Conservation (phyloP, 2,329 filamentous ascomycete genomes). For the Cladophialophora chaetospira region DNA sequence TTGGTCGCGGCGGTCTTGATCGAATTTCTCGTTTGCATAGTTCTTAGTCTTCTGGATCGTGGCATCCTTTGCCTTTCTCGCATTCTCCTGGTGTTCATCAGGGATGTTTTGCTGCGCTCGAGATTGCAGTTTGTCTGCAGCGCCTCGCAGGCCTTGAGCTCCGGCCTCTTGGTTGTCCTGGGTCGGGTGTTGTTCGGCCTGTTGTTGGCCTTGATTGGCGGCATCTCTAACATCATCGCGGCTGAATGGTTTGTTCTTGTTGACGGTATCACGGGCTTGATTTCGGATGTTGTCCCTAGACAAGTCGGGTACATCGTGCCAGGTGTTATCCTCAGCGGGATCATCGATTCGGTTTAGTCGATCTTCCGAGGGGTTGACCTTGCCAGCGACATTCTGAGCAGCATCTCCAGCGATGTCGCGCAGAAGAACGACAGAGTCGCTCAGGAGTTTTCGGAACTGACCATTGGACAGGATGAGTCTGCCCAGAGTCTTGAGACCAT, state of each 20-base stretch:
- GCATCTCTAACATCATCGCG: constrained; percentile 64
- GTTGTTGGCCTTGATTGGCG: constrained; percentile 58
- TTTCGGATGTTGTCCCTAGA: constrained; percentile 69
- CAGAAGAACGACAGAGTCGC: constrained; percentile 76
- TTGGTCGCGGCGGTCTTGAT: constrained; percentile 89
- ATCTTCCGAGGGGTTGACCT: constrained; percentile 76
- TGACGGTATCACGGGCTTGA: constrained; percentile 64
- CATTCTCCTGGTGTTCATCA: constrained; percentile 58
- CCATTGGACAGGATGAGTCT: constrained; percentile 92
- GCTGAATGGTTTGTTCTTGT: constrained; percentile 57
- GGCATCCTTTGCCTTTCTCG: constrained; percentile 37
- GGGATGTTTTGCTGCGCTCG: constrained; percentile 65
- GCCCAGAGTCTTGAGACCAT: constrained; percentile 84
- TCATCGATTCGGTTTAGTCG: constrained; percentile 73
- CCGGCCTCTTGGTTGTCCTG: constrained; percentile 39
- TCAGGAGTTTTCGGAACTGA: constrained; percentile 89
- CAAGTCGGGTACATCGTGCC: constrained; percentile 83
- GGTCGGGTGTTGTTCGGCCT: constrained; percentile 50
- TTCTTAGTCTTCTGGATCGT: constrained; percentile 59
- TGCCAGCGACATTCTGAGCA: constrained; percentile 73
- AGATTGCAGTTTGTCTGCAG: constrained; percentile 51
- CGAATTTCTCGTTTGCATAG: constrained; percentile 84
- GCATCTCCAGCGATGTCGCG: constrained; percentile 92
- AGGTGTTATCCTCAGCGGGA: constrained; percentile 88
- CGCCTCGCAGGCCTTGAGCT: constrained; percentile 36